phyloP scores from a whole-genome alignment of 495 filamentous ascomycete species.

The Hypoxylon subgilvum region DNA sequence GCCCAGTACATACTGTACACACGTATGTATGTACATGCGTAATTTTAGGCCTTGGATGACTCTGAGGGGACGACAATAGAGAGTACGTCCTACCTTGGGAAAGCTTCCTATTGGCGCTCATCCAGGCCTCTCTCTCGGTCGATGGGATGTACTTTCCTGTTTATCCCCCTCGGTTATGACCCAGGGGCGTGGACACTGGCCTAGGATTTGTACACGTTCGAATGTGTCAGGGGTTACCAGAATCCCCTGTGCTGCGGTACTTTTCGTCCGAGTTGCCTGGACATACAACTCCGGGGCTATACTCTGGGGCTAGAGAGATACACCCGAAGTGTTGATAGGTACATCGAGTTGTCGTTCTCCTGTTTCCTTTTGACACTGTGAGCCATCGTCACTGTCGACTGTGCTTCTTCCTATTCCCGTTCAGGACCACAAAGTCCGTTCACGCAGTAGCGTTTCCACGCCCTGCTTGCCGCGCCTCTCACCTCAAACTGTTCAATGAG shows the following conservation, averaged over 20 bases:
- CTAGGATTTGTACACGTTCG: background rate
- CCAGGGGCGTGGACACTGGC: background rate
- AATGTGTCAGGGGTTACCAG: background rate
- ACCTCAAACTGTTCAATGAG: constrained; percentile 4
- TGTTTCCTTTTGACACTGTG: constrained; percentile 15
- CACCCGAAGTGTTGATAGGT: background rate
- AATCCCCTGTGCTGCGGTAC: constrained; percentile 5
- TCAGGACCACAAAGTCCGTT: constrained; percentile 15
- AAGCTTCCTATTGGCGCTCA: constrained; percentile 5
- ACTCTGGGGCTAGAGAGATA: constrained; percentile 1
- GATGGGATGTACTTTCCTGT: background rate
- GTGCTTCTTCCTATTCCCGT: constrained; percentile 13
- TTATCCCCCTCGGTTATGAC: background rate
- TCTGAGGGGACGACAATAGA: constrained; percentile 9
- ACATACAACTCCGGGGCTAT: constrained; percentile 6
- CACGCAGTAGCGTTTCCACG: constrained; percentile 24
- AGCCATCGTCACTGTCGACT: constrained; percentile 12
- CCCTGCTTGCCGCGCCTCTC: constrained; percentile 4
- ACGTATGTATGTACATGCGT: constrained; percentile 1
- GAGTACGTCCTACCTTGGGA: background rate
- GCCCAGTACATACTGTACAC: background rate
- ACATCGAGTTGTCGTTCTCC: background rate
- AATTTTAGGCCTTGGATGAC: background rate
- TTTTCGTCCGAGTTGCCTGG: constrained; percentile 9
- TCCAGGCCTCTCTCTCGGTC: background rate